Percentiles rank a stretch among this genome's conserved stretches.
phyloP scores from a whole-genome alignment of 176 grass and related monocot species.

The Carex pumila region DNA sequence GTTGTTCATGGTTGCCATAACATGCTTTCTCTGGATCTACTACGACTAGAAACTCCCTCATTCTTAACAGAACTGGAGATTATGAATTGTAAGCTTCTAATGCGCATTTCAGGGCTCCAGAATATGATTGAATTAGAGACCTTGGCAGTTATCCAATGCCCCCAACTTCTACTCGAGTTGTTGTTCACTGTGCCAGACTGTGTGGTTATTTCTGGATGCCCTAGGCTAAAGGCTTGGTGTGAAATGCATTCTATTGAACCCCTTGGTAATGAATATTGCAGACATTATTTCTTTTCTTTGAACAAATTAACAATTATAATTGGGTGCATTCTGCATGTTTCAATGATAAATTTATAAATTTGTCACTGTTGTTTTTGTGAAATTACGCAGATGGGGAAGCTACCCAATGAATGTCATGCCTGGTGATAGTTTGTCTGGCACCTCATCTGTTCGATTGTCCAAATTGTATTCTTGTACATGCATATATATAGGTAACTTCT shows the following conservation, averaged over 20 bases:
- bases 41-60: background rate
- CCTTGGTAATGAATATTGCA: background rate
- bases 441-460: background rate
- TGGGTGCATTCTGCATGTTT: background rate
- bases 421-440: background rate
- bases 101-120: background rate
- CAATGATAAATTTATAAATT: background rate
- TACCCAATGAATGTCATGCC: background rate
- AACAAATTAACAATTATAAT: background rate
- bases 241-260: constrained; percentile 14
- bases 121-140: constrained; percentile 9
- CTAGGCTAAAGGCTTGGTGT: constrained; percentile 34
- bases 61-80: constrained; percentile 24
- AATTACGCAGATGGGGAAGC: background rate
- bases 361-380: background rate
- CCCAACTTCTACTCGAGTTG: constrained; percentile 13
- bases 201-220: constrained; percentile 20
- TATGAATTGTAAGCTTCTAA: constrained; percentile 17
- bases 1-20: constrained; percentile 27
- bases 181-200: background rate
- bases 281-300: background rate
- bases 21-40: constrained; percentile 16
- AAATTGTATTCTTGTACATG: background rate
- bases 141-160: constrained; percentile 20
- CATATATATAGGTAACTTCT: no score